A percentile compares a stretch with the other conserved stretches of the same genome.
Evolutionary conservation across 1,284 basidiomycete genomes (phyloP).

Genomic region (Ustanciosporium gigantosporum): DNA sequence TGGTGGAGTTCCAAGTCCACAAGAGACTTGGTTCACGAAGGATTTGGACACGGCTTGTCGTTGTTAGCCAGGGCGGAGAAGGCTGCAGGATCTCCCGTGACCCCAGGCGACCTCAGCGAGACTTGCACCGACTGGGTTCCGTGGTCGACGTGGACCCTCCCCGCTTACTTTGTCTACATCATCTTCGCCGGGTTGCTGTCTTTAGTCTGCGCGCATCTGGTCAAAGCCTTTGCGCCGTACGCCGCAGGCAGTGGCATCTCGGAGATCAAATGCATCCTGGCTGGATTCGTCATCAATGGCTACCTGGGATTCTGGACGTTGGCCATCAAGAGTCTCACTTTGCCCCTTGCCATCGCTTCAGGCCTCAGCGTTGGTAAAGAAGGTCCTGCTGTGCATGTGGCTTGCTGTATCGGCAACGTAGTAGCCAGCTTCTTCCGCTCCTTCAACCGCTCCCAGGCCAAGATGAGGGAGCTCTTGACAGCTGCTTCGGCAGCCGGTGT

Average conservation of each 20-base stretch:
- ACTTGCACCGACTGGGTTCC: constrained; percentile 89
- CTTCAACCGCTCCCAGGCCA: constrained; percentile 87
- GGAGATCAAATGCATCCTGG: constrained; percentile 97
- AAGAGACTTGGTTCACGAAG: constrained; percentile 67
- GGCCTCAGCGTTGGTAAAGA: constrained; percentile 97
- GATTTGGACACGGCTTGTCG: constrained; percentile 12
- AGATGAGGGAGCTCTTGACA: constrained; percentile 92
- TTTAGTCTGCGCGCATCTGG: constrained; percentile 73
- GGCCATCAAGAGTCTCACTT: constrained; percentile 85
- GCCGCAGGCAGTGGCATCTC: constrained; percentile 98
- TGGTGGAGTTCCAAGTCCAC: constrained; percentile 23
- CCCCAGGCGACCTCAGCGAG: constrained; percentile 63
- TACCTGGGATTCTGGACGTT: constrained; percentile 88
- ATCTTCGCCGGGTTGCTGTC: constrained; percentile 70
- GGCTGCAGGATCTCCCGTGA: neutral
- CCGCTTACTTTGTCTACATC: constrained; percentile 82
- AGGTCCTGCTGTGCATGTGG: constrained; percentile 96
- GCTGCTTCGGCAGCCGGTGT: constrained; percentile 96
- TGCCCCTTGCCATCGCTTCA: constrained; percentile 87
- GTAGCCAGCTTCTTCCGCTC: constrained; percentile 79
- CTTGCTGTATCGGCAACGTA: constrained; percentile 87
- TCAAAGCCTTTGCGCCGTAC: constrained; percentile 85
- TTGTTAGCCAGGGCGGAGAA: constrained; percentile 15
- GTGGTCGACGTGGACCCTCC: constrained; percentile 81
- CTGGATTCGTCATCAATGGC: constrained; percentile 94